Evolutionary conservation across 352 stramenopile genomes (phyloP).

Genomic region (Pythium brassicae): DNA sequence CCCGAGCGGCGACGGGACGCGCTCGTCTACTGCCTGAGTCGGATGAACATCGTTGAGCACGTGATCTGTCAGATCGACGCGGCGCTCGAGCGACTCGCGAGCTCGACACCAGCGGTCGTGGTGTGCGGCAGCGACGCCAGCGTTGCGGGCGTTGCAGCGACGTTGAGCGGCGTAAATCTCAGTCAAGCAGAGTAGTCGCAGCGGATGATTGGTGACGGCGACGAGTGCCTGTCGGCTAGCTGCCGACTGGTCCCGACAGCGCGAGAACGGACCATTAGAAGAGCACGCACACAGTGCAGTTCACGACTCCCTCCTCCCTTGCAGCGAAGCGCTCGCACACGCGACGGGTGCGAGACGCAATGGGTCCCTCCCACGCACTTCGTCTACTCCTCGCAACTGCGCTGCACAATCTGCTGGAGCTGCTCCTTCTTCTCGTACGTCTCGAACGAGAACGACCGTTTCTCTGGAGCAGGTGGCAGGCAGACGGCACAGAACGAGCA

Average conservation of each 20-base stretch:
- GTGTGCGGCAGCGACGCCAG: background rate
- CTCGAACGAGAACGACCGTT: constrained; percentile 63
- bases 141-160: background rate
- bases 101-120: background rate
- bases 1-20: constrained; percentile 28
- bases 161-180: background rate
- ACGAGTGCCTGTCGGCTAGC: no score
- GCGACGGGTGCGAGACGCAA: no score
- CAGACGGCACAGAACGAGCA: background rate
- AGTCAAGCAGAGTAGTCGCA: background rate
- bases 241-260: no score
- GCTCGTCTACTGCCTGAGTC: constrained; percentile 41
- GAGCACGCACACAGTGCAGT: no score
- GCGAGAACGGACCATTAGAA: no score
- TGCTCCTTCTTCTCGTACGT: constrained; percentile 44
- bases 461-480: constrained; percentile 29
- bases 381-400: constrained; percentile 27
- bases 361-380: background rate
- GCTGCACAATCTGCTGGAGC: constrained; percentile 38
- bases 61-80: constrained; percentile 36
- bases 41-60: constrained; percentile 33
- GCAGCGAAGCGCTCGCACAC: no score
- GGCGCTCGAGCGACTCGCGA: constrained; percentile 17
- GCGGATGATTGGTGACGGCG: background rate
- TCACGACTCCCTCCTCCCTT: no score